phyloP scores from a whole-genome alignment of 1,284 basidiomycete species.

The Mycena citricolor region DNA sequence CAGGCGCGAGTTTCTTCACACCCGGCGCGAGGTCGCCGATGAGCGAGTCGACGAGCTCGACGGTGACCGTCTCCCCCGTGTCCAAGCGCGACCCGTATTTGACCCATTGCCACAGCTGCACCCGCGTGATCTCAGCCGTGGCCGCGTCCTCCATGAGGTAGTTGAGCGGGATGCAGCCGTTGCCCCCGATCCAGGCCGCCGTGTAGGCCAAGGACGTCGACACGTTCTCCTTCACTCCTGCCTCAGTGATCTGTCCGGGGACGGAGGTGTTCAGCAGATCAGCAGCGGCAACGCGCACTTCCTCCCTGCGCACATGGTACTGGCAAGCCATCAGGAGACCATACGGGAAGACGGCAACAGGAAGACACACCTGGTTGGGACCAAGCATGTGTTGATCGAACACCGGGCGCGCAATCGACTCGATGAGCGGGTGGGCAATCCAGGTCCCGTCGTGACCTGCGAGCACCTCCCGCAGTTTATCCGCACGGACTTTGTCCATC shows the following conservation, averaged over 20 bases:
- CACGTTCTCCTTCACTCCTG: slow-evolving; percentile 84
- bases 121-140: slow-evolving; percentile 94
- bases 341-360: slow-evolving; percentile 8
- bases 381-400: slow-evolving; percentile 95
- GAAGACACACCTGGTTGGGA: slow-evolving; percentile 77
- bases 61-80: slow-evolving; percentile 77
- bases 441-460: slow-evolving; percentile 97
- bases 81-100: slow-evolving; percentile 79
- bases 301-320: slow-evolving; percentile 92
- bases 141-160: slow-evolving; percentile 98
- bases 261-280: slow-evolving; percentile 87
- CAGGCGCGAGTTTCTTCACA: slow-evolving; percentile 70
- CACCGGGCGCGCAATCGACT: slow-evolving; percentile 87
- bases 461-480: slow-evolving; percentile 95
- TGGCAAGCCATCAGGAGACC: slow-evolving; percentile 34
- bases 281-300: slow-evolving; percentile 84
- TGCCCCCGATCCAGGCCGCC: slow-evolving; percentile 93
- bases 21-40: slow-evolving; percentile 75
- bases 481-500: slow-evolving; percentile 95
- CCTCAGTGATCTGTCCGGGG: slow-evolving; percentile 83
- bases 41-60: slow-evolving; percentile 73
- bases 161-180: slow-evolving; percentile 97
- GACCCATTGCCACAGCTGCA: slow-evolving; percentile 98
- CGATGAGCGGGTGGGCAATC: slow-evolving; percentile 98
- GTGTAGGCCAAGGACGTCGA: slow-evolving; percentile 86